Evolutionary conservation across 768 basidiomycete species (phyloP).

Genomic region (Gautieria morchelliformis): DNA sequence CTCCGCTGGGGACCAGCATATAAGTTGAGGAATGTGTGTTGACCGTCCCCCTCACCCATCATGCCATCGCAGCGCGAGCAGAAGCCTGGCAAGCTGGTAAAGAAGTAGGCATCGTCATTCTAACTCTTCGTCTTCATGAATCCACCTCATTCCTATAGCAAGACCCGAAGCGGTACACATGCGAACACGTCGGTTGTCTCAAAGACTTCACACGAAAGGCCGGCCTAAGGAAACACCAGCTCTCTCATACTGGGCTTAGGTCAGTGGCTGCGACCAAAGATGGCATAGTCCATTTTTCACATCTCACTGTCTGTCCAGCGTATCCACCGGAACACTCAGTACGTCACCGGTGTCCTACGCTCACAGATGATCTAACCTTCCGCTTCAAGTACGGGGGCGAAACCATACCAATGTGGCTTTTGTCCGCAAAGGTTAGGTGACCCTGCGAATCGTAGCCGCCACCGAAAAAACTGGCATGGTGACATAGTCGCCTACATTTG

Average conservation of each 20-base stretch:
- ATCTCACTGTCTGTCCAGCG: conserved; percentile 37
- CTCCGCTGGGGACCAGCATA: too few species aligned
- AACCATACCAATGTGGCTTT: conserved; percentile 1
- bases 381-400: conserved; percentile 4
- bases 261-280: conserved; percentile 18
- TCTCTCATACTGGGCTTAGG: conserved; percentile 42
- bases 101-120: too few species aligned
- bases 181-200: conserved; percentile 23
- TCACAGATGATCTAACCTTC: not conserved
- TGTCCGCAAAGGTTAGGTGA: conserved; percentile 1
- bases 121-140: too few species aligned
- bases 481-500: not conserved
- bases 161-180: not conserved
- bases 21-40: too few species aligned
- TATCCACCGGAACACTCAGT: conserved; percentile 63
- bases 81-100: too few species aligned
- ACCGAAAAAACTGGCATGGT: conserved; percentile 1
- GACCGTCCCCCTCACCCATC: too few species aligned
- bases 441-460: not conserved
- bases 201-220: conserved; percentile 47
- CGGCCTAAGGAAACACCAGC: conserved; percentile 50
- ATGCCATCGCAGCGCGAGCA: too few species aligned
- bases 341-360: conserved; percentile 18
- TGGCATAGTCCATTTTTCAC: not conserved
- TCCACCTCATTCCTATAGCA: not conserved